These are phyloP conservation scores for Nakaseomyces glabratus DNA, from an alignment of 1,139 yeast genomes.

Conservation along the genomic window DNA sequence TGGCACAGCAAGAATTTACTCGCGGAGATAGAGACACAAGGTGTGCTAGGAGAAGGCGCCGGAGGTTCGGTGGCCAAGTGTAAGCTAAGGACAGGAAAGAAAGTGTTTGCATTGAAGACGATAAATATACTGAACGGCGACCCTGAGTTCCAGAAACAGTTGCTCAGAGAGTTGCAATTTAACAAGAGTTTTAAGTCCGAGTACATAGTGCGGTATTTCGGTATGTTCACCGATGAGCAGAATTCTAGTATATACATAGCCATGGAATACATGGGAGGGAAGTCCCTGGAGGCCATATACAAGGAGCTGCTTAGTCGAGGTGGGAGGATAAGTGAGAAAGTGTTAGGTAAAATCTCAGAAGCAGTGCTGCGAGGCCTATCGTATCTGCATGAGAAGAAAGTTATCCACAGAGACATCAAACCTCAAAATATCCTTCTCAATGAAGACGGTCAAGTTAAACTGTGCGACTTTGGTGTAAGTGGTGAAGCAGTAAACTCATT, in stretches of 20 bases:
- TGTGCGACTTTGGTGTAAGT: constrained; percentile 97
- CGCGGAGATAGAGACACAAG: constrained; percentile 52
- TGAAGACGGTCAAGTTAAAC: constrained; percentile 66
- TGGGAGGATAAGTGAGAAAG: constrained; percentile 86
- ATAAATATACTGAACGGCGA: constrained; percentile 64
- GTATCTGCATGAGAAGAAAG: constrained; percentile 76
- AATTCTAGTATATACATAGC: constrained; percentile 77
- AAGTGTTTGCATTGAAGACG: constrained; percentile 79
- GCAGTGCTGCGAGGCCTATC: constrained; percentile 76
- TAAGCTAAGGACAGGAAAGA: constrained; percentile 41
- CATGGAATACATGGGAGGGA: constrained; percentile 96
- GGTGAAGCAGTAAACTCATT: constrained; percentile 93
- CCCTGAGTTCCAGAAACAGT: constrained; percentile 71
- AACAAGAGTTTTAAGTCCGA: constrained; percentile 75
- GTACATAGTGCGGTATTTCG: constrained; percentile 83
- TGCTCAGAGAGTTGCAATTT: constrained; percentile 80
- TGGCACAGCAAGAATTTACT: constrained; percentile 62
- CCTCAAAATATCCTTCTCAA: constrained; percentile 85
- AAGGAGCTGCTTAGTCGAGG: constrained; percentile 53
- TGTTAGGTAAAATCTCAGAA: constrained; percentile 80
- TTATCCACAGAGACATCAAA: constrained; percentile 88
- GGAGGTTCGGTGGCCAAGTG: constrained; percentile 90
- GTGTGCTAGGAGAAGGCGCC: constrained; percentile 82
- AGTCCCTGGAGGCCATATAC: constrained; percentile 84
- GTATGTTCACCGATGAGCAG: constrained; percentile 73